Base-by-base conservation (phyloP, 805 yeast species). In the Yamadazyma nakazawae region DNA sequence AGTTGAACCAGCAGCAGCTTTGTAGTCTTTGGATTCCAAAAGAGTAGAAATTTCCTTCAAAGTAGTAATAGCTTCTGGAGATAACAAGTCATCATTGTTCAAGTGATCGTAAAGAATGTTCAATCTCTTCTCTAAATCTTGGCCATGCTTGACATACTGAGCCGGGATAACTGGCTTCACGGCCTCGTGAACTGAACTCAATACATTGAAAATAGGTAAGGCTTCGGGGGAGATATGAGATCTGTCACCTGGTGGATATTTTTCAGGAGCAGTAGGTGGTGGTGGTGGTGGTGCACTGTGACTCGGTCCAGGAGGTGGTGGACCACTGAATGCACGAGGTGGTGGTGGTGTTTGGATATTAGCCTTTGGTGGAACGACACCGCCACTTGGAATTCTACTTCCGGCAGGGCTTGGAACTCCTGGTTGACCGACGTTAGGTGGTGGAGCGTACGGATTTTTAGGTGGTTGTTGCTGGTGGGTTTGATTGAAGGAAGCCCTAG, bases 61-160 rank as follows among this genome's bases (percentile, higher is more conserved):
- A 34, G 75, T 74, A 4, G 62, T 69, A 32, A 85, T 65, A 0
- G 85, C 76, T n/a, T 72, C 81, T 16, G 67, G 71, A 3, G 85
- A 73, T 54, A 89, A 66, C 45, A 83, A 66, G 40, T 85, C 92
- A 46, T 78, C 80, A 55, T 82, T 85, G 61, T 85, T 85, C 67
- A 94, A 77, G 56, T 84, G 89, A 55, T 83, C 90, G 62, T 78
- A 89, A 52, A 94, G 71, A 43, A 88, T 77, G 52, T 81, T 78
- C 47, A 94, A 67, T 63, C 98, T 81, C 70, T 85, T 85, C 55
- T 84, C 92, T 60, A 95, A 82, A 63, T 92, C 98, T 39, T 67
- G 71, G 43, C 85, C 77, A 59, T 89, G 97, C 51, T 81, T 84
- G 24, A 76, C 63, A 58, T 79, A 88, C 61, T 80, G 82, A 42